Evolutionary conservation across 1,284 basidiomycete genomes (phyloP), one percentile per base, ranked within the genome.

Genomic region (Ceratobasidium sp.): DNA sequence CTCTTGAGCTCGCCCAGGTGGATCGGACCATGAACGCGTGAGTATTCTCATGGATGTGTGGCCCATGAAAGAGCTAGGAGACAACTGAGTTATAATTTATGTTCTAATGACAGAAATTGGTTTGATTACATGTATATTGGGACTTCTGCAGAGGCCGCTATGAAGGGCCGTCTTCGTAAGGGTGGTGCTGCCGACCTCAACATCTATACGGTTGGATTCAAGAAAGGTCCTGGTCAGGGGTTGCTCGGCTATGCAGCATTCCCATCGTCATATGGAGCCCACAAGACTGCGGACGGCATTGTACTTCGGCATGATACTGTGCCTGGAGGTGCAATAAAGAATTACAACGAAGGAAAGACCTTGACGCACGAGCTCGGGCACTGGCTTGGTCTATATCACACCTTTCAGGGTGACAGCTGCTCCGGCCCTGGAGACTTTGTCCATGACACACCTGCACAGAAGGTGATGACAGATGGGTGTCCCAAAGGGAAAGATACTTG

Each of bases 341-440:
- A 81, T 15, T 84, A 83, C 81, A 84, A 84, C 66, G 49, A 81
- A 61, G 84, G 84, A 10, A 80, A 79, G 71, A 84, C 84, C 0
- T 76, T 75, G 40, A 82, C 81, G 20, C 84, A 84, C 72, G 84
- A 84, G 77, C 82, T 82, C 40, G 76, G 78, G 15, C 79, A 78
- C 61, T 80, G 77, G 71, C 46, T 83, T 56, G 82, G 83, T 3
- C 75, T 84, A 53, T 83, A 82, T 77, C 84, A 84, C 71, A 81
- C 82, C 39, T 84, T 84, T 67, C 82, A 84, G 61, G 84, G 82
- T 20, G 83, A n/a, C n/a, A n/a, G 83, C 1, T 84, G 83, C 79
- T 55, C 51, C 2, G 77, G 80, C 1, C 77, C 77, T 0, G 83
- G 83, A 9, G 83, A 84, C 53, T 80, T 51, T 40, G 83, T 84